A percentile compares a stretch with the other conserved stretches of the same genome.
Evolutionary conservation across 129 eudicot species (phyloP).

Genomic region (Silybum marianum): DNA sequence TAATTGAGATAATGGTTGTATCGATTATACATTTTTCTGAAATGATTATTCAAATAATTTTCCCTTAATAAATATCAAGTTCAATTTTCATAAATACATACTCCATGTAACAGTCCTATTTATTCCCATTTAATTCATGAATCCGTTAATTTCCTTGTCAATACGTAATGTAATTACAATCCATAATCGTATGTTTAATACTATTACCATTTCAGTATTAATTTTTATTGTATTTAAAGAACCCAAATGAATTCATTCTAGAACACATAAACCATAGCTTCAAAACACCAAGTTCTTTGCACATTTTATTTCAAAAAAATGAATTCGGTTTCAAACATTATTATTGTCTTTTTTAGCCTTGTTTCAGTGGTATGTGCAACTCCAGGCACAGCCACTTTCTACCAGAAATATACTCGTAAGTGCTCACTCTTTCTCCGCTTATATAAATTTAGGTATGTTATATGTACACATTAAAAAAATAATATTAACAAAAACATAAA

Average conservation of each 20-base stretch:
- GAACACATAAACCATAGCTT: not conserved
- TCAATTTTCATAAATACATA: not conserved
- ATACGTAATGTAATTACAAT: too few relatives aligned
- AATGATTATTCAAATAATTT: too few relatives aligned
- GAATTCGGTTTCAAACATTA: not conserved
- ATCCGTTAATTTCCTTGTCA: not conserved
- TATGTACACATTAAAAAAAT: not conserved
- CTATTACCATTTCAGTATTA: not conserved
- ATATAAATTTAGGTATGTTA: not conserved
- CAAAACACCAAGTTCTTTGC: not conserved
- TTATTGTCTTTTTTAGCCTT: conserved; percentile 14
- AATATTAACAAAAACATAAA: too few relatives aligned
- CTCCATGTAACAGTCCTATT: not conserved
- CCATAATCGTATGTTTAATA: not conserved
- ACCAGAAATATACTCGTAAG: conserved; percentile 41
- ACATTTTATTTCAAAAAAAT: not conserved
- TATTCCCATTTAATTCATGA: not conserved
- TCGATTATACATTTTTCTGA: too few relatives aligned
- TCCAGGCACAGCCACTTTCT: conserved; percentile 49
- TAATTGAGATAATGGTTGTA: too few relatives aligned
- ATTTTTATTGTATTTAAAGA: conserved; percentile 8
- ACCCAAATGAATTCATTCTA: not conserved
- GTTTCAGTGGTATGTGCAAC: conserved; percentile 25
- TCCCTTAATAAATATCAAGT: too few relatives aligned
- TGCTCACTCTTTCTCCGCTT: not conserved